phyloP scores from a whole-genome alignment of 345 rosid species.

The Citrus hindsii region DNA sequence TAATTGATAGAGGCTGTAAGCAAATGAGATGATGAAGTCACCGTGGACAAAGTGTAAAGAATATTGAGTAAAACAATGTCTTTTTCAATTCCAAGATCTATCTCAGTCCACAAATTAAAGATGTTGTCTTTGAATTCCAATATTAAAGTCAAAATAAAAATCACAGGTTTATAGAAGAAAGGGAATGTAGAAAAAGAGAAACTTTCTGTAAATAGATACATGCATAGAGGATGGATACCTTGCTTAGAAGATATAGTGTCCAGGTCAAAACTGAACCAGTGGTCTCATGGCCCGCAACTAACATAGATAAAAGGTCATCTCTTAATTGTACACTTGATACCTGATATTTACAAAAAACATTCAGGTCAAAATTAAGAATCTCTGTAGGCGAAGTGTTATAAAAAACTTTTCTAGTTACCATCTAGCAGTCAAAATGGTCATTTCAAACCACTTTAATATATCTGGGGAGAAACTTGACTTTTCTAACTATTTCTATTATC shows the following conservation, averaged over 20 bases:
- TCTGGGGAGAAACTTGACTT: too few species aligned
- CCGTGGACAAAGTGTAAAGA: background rate
- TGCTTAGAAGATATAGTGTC: slow-evolving; percentile 92
- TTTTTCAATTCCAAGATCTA: background rate
- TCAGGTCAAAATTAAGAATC: too few species aligned
- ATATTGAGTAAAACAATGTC: background rate
- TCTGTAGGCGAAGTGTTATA: too few species aligned
- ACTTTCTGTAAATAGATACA: background rate
- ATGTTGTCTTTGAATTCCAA: background rate
- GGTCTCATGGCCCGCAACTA: slow-evolving; percentile 98
- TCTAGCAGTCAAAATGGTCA: too few species aligned
- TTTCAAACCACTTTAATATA: too few species aligned
- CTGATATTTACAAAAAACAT: slow-evolving; percentile 26
- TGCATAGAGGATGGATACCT: slow-evolving; percentile 44
- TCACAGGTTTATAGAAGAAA: background rate
- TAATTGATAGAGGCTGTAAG: background rate
- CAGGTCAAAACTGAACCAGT: slow-evolving; percentile 95
- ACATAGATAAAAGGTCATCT: slow-evolving; percentile 92
- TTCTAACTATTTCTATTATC: too few species aligned
- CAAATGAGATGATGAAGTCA: background rate
- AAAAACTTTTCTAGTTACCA: too few species aligned
- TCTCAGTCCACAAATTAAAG: background rate
- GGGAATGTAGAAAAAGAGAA: background rate
- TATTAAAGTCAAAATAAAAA: background rate
- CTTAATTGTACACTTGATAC: slow-evolving; percentile 82